phyloP scores from a whole-genome alignment of 2,329 filamentous ascomycete genomes.

The Hypomyces perniciosus region DNA sequence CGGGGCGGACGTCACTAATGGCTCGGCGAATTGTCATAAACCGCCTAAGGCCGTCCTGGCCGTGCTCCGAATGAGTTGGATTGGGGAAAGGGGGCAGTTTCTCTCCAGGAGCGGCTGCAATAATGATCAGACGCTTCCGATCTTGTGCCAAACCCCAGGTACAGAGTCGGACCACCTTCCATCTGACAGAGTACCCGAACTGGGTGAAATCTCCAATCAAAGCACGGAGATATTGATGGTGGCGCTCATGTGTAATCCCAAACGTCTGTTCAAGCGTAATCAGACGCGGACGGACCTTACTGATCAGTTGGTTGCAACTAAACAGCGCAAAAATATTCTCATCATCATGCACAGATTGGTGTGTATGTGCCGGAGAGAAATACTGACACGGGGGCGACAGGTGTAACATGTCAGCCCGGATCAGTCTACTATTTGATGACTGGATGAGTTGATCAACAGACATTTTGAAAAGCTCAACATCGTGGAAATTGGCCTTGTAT shows the following conservation, averaged over 20 bases:
- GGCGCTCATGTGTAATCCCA: slow-evolving; percentile 52
- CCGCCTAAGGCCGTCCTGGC: slow-evolving; percentile 28
- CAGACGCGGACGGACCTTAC: slow-evolving; percentile 56
- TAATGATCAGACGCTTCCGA: slow-evolving; percentile 48
- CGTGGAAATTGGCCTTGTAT: slow-evolving; percentile 53
- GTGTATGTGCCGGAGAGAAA: slow-evolving; percentile 67
- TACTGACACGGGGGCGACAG: slow-evolving; percentile 73
- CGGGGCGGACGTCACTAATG: slow-evolving; percentile 28
- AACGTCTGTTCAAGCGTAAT: slow-evolving; percentile 76
- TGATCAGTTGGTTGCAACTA: slow-evolving; percentile 49
- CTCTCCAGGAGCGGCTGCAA: slow-evolving; percentile 63
- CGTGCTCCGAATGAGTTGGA: slow-evolving; percentile 49
- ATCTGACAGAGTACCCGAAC: slow-evolving; percentile 63
- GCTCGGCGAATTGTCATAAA: slow-evolving; percentile 41
- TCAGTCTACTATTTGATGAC: slow-evolving; percentile 18
- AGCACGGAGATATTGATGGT: slow-evolving; percentile 49
- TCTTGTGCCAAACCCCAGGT: slow-evolving; percentile 47
- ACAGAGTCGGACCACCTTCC: slow-evolving; percentile 52
- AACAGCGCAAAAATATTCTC: slow-evolving; percentile 58
- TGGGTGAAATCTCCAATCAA: slow-evolving; percentile 60
- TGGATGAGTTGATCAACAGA: slow-evolving; percentile 46
- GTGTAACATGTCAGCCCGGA: slow-evolving; percentile 63
- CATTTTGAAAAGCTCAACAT: slow-evolving; percentile 41
- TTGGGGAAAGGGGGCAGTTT: slow-evolving; percentile 58
- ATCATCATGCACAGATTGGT: slow-evolving; percentile 62